These are phyloP conservation scores for Fusarium decemcellulare DNA, from an alignment of 2,329 filamentous ascomycete species.

Conservation along the genomic window DNA sequence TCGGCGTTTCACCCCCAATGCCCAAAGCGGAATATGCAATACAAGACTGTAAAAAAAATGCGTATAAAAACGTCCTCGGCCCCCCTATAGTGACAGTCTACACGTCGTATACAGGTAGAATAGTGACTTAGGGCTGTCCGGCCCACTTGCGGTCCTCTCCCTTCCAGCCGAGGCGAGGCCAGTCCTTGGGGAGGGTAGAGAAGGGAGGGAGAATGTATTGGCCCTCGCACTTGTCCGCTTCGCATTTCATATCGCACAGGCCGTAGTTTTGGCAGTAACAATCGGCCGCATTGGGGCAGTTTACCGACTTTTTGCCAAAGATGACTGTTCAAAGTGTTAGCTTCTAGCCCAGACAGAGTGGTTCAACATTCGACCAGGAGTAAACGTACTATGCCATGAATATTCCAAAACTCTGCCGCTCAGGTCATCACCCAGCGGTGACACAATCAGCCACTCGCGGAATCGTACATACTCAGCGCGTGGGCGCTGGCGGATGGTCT, in stretches of 20 bases:
- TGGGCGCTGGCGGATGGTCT: conserved; percentile 64
- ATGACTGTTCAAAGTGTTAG: conserved; percentile 61
- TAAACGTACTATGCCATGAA: conserved; percentile 72
- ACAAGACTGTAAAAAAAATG: conserved; percentile 12
- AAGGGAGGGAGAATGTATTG: conserved; percentile 73
- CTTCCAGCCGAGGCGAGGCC: conserved; percentile 62
- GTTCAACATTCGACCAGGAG: not conserved
- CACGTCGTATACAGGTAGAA: conserved; percentile 7
- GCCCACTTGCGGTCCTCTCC: conserved; percentile 45
- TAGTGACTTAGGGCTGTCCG: conserved; percentile 40
- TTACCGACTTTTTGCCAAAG: conserved; percentile 69
- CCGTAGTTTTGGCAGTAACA: conserved; percentile 80
- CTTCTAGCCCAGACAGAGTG: not conserved
- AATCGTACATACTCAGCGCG: conserved; percentile 68
- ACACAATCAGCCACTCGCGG: conserved; percentile 72
- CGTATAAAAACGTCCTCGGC: conserved; percentile 12
- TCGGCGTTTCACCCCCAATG: conserved; percentile 10
- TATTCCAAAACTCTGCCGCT: conserved; percentile 76
- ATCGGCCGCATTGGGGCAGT: conserved; percentile 72
- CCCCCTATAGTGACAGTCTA: conserved; percentile 27
- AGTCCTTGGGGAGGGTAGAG: conserved; percentile 71
- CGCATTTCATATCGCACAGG: conserved; percentile 64
- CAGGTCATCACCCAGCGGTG: conserved; percentile 65
- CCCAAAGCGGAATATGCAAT: conserved; percentile 8
- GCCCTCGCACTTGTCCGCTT: conserved; percentile 64